Conservation (phyloP, 2,329 filamentous ascomycete species). For the Verticillium longisporum region DNA sequence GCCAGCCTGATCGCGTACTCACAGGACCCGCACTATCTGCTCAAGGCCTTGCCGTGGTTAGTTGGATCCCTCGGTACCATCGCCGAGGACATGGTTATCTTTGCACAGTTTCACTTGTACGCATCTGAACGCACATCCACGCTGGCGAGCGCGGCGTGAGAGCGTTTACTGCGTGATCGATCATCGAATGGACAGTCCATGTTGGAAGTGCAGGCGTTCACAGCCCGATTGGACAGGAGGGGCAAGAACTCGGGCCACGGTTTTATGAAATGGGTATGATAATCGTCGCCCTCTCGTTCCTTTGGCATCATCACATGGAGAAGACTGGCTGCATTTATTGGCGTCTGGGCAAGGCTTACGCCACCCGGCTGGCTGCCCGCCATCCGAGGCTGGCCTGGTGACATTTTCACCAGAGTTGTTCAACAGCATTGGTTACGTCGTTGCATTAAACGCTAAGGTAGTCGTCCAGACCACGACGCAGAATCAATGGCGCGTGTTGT, state of each 20-base stretch:
- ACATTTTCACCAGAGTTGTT: not conserved
- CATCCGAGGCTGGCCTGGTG: not conserved
- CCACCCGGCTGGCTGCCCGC: not conserved
- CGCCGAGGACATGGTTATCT: conserved; percentile 81
- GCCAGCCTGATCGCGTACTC: conserved; percentile 85
- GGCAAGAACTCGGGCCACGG: not conserved
- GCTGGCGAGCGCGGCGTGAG: not conserved
- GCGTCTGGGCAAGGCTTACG: not conserved
- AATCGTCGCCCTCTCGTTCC: not conserved
- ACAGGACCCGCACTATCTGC: conserved; percentile 67
- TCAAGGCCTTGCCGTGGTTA: conserved; percentile 88
- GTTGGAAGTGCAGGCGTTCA: not conserved
- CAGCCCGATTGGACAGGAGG: too few species aligned
- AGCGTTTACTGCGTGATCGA: not conserved
- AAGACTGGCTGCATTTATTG: not conserved
- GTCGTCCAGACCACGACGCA: not conserved
- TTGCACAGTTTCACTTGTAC: conserved; percentile 85
- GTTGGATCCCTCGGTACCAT: conserved; percentile 91
- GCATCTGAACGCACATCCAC: conserved; percentile 18
- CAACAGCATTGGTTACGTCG: not conserved
- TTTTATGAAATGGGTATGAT: not conserved
- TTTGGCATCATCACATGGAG: not conserved
- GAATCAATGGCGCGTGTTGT: not conserved
- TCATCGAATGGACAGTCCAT: not conserved
- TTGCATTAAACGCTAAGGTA: not conserved